Base-by-base conservation (phyloP, 768 basidiomycete genomes). In the Cystofilobasidium bisporidii region DNA sequence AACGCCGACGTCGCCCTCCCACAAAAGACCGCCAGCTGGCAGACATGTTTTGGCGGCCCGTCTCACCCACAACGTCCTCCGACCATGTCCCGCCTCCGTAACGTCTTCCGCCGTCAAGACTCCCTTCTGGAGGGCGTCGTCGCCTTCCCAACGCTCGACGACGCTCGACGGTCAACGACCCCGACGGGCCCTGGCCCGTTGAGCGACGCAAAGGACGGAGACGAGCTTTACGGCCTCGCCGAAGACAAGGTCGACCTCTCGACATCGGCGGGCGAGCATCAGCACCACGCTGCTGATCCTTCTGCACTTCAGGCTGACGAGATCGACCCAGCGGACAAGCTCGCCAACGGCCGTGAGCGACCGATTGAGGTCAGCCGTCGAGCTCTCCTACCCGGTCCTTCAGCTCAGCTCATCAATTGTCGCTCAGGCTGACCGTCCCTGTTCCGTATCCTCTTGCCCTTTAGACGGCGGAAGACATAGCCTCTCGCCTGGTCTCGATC, bases 161-260 rank as follows among this genome's bases (percentile, higher is more conserved):
- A n/a, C 60, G n/a, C 32, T 30, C 22, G 41, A 40, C 60, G n/a
- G n/a, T n/a, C n/a, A n/a, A n/a, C n/a, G n/a, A n/a, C 30, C 9
- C 33, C 6, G 6, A 6, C 36, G 5, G 6, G 36, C 36, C 36
- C 36, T 36, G 6, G 36, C 36, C 36, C 36, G n/a, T n/a, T n/a
- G n/a, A 36, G 12, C 36, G 36, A 36, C 36, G 36, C 6, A 5
- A 40, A 61, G 60, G 38, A 41, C 60, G 36, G 33, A 14, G 60
- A 40, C 17, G 43, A 61, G 60, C 60, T n/a, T n/a, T n/a, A 61
- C 60, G 43, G 43, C 28, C 56, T 58, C 28, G 56, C 22, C 22
- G 28, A 20, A 36, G 33, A 10, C 60, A 61, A 61, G 60, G 41
- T 32, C 17, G 60, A 24, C 11, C 26, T n/a, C 6, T n/a, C 17